A percentile compares a stretch with the other conserved stretches of the same genome.
phyloP scores from a whole-genome alignment of 768 basidiomycete genomes.

The Pisolithus albus region DNA sequence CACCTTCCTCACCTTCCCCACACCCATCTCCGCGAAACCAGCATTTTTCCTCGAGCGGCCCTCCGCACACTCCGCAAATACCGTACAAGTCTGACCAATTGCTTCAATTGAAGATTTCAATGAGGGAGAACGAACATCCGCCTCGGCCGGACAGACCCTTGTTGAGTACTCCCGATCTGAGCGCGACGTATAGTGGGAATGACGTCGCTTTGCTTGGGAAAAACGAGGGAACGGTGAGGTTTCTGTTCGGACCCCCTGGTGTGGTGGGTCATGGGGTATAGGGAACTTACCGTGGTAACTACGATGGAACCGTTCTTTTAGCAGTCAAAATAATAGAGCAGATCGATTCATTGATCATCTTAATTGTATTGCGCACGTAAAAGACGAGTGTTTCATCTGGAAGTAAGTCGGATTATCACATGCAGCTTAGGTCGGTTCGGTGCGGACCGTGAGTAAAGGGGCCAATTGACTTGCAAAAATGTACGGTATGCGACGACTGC shows the following conservation, averaged over 20 bases:
- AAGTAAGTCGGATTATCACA: neutral
- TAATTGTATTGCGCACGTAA: too few species aligned
- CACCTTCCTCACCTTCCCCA: conserved; percentile 68
- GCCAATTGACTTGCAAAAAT: neutral
- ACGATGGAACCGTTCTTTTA: neutral
- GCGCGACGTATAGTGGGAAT: conserved; percentile 33
- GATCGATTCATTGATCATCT: too few species aligned
- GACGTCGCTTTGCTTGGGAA: conserved; percentile 52
- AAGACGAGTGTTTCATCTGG: too few species aligned
- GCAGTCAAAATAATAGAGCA: too few species aligned
- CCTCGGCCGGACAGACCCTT: conserved; percentile 41
- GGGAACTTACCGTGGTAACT: conserved; percentile 3
- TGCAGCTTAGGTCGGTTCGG: neutral
- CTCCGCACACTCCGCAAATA: conserved; percentile 32
- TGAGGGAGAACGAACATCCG: conserved; percentile 71
- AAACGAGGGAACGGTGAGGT: conserved; percentile 80
- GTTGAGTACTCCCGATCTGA: conserved; percentile 42
- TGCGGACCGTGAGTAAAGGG: neutral
- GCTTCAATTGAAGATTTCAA: conserved; percentile 82
- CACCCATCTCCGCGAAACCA: conserved; percentile 42
- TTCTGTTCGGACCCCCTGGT: conserved; percentile 64
- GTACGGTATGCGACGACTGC: neutral
- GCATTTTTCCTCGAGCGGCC: conserved; percentile 21
- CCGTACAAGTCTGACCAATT: conserved; percentile 81
- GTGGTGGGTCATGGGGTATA: conserved; percentile 26